These are phyloP conservation scores for Botryotinia globosa DNA, from an alignment of 2,329 filamentous ascomycete genomes.

Conservation along the genomic window DNA sequence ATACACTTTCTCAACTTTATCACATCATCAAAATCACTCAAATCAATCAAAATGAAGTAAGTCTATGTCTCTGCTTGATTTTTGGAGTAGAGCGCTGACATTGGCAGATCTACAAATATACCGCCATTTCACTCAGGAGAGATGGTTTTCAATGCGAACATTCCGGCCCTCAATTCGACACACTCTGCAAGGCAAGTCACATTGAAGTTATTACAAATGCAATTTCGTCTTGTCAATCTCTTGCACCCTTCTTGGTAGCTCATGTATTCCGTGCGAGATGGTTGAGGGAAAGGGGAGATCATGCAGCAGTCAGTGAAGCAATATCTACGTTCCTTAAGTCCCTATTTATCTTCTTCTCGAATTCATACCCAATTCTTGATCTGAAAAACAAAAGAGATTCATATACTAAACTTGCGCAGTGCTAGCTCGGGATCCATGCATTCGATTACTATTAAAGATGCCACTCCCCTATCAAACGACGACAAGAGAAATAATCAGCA, in stretches of 20 bases:
- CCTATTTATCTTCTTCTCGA: not conserved
- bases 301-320: not conserved
- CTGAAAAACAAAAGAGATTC: not conserved
- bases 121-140: not conserved
- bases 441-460: not conserved
- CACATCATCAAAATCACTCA: not conserved
- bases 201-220: not conserved
- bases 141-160: not conserved
- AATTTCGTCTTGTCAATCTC: not conserved
- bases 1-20: not conserved
- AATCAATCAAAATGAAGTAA: not conserved
- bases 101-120: not conserved
- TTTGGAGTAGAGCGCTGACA: not conserved
- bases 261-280: not conserved
- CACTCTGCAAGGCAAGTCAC: not conserved
- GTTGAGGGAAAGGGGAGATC: not conserved
- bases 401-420: not conserved
- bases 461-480: not conserved
- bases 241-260: not conserved
- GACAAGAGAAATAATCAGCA: not conserved
- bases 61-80: not conserved
- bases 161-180: not conserved
- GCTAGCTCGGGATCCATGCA: not conserved
- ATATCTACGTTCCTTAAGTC: not conserved
- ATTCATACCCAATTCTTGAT: not conserved